Evolutionary conservation across 805 yeast genomes (phyloP), one percentile per base, ranked within the genome.

Genomic region (Brettanomyces naardenensis): DNA sequence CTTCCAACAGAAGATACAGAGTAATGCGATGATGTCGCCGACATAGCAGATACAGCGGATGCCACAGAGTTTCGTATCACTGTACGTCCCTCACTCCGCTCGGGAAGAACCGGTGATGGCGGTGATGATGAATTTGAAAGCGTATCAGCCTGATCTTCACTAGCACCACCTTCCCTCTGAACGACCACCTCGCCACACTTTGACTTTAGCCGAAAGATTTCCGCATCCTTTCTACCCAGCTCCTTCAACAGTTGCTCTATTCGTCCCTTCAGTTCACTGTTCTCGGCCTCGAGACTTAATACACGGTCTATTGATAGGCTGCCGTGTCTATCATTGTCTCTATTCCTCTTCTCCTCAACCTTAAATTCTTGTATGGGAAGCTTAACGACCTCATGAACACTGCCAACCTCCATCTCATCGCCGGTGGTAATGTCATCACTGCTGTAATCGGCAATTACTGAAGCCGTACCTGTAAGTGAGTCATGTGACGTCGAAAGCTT

Each of bases 321-420:
- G 14, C 15, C 33, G 15, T n/a, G 33, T 21, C 19, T 6, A 30
- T 30, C 18, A 18, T 14, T 21, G 33, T 30, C n/a, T 30, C 33
- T n/a, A 17, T 18, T 18, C 19, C 33, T 7, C 6, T 11, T 27
- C 13, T 27, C 30, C 4, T 14, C 30, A 11, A 17, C 20, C 14
- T 31, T 15, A n/a, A 33, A 7, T 15, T 26, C 36, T 30, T 33
- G 29, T n/a, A 33, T 33, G 4, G 37, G 37, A 7, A 34, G 22
- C 23, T 23, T 6, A 10, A 34, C 31, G 13, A 34, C 9, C 11
- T 34, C 31, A 19, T 34, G 37, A 19, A 34, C 31, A 15, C 37
- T 34, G 20, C 37, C 37, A 17, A 33, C n/a, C 5, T 33, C 36
- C 18, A 31, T 31, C 19, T 31, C 33, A 9, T 31, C 33, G n/a